Conservation (phyloP, 345 rosid genomes). For the Eucalyptus tenuipes region DNA sequence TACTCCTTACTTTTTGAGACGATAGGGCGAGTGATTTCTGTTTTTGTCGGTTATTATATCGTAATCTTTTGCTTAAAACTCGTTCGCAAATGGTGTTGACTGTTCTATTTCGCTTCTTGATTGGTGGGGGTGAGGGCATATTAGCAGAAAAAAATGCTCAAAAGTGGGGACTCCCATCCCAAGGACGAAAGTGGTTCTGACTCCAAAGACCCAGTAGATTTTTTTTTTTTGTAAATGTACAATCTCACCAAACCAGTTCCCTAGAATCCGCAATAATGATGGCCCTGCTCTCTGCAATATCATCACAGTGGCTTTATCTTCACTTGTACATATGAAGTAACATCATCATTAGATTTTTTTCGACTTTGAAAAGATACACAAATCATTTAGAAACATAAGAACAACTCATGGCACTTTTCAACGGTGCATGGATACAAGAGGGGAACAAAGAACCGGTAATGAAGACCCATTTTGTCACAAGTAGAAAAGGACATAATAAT, state of each 20-base stretch:
- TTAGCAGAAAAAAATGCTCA: neutral
- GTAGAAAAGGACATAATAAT: too few relatives aligned
- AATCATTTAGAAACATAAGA: neutral
- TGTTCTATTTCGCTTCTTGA: too few relatives aligned
- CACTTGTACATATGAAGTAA: neutral
- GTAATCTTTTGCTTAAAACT: too few relatives aligned
- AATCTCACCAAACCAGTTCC: neutral
- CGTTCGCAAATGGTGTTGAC: too few relatives aligned
- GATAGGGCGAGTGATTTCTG: too few relatives aligned
- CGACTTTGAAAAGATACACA: neutral
- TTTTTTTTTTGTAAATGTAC: neutral
- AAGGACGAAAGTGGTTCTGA: neutral
- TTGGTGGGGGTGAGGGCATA: too few relatives aligned
- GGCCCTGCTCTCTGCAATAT: neutral
- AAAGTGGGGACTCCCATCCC: neutral
- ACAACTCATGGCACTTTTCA: neutral
- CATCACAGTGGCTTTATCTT: neutral
- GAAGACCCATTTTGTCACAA: neutral
- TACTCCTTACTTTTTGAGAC: too few relatives aligned
- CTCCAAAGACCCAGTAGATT: too few relatives aligned
- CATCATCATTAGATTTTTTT: neutral
- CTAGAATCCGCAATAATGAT: neutral
- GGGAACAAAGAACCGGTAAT: neutral
- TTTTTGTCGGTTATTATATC: too few relatives aligned
- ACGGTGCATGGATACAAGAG: neutral